A percentile compares a stretch with the other conserved stretches of the same genome.
Conservation (phyloP, 345 rosid genomes). For the Gossypium mustelinum region DNA sequence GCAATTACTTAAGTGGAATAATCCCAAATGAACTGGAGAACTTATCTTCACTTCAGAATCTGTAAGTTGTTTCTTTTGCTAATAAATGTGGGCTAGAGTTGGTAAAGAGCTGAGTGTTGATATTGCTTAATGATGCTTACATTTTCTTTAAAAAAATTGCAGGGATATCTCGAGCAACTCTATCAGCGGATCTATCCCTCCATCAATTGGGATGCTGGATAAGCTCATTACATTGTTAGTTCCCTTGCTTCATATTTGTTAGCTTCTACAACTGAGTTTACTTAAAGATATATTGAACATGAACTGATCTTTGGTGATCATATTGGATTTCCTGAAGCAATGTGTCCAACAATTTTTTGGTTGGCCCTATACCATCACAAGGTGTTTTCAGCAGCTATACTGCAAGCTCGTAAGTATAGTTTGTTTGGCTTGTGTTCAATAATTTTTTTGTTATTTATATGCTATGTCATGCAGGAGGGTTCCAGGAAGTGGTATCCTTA, state of each 20-base stretch:
- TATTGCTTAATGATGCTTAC: not conserved
- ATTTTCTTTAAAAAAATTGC: conserved; percentile 9
- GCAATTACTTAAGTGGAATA: conserved; percentile 72
- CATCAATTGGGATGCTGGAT: conserved; percentile 65
- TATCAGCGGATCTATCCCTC: conserved; percentile 68
- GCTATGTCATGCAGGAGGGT: not conserved
- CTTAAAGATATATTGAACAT: conserved; percentile 1
- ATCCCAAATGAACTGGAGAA: conserved; percentile 83
- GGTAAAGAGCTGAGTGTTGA: not conserved
- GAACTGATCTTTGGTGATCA: conserved; percentile 21
- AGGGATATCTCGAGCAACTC: conserved; percentile 86
- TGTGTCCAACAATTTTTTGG: conserved; percentile 82
- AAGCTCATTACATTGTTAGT: conserved; percentile 72
- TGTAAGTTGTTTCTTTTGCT: conserved; percentile 50
- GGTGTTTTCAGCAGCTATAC: conserved; percentile 56
- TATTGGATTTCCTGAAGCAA: conserved; percentile 54
- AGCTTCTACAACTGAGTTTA: not conserved
- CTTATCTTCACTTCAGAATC: conserved; percentile 51
- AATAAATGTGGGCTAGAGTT: not conserved
- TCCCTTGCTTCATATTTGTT: conserved; percentile 20
- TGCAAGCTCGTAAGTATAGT: conserved; percentile 63
- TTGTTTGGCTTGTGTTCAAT: not conserved
- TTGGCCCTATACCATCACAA: conserved; percentile 75
- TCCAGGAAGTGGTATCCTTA: not conserved
- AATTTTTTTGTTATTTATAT: not conserved